phyloP scores from a whole-genome alignment of 495 filamentous ascomycete species.

The Hyphodiscus hymeniophilus region DNA sequence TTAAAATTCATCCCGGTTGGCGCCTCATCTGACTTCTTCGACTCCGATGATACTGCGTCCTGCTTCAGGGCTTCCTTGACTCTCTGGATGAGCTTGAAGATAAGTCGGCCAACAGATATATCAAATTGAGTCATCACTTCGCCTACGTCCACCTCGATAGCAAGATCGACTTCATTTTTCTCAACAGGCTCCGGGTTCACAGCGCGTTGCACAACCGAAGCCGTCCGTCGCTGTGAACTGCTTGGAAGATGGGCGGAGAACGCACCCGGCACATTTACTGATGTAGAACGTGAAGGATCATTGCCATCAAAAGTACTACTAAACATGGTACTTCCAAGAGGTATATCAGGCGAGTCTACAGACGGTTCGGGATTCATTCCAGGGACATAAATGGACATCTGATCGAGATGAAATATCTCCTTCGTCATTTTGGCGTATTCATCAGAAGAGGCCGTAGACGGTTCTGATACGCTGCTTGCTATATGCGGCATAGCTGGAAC shows the following conservation, averaged over 20 bases:
- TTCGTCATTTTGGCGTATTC: slow-evolving; percentile 23
- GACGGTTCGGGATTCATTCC: slow-evolving; percentile 1
- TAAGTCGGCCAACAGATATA: slow-evolving; percentile 57
- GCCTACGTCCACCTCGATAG: slow-evolving; percentile 47
- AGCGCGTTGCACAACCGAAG: background rate
- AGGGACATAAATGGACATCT: slow-evolving; percentile 25
- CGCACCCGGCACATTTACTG: slow-evolving; percentile 45
- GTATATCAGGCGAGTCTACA: background rate
- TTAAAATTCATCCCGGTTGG: slow-evolving; percentile 29
- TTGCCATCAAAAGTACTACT: slow-evolving; percentile 20
- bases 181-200: slow-evolving; percentile 1
- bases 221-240: background rate
- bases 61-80: slow-evolving; percentile 12
- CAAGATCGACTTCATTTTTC: slow-evolving; percentile 22
- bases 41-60: background rate
- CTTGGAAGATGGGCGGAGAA: slow-evolving; percentile 35
- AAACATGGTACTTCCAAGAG: slow-evolving; percentile 2
- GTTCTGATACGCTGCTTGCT: slow-evolving; percentile 21
- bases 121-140: slow-evolving; percentile 54
- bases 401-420: slow-evolving; percentile 27
- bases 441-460: slow-evolving; percentile 16
- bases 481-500: slow-evolving; percentile 16
- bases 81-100: slow-evolving; percentile 50
- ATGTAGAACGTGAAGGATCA: slow-evolving; percentile 26
- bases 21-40: slow-evolving; percentile 16